These are phyloP conservation scores for Hypoxylon rubiginosum DNA, from an alignment of 2,329 filamentous ascomycete genomes.

Conservation along the genomic window DNA sequence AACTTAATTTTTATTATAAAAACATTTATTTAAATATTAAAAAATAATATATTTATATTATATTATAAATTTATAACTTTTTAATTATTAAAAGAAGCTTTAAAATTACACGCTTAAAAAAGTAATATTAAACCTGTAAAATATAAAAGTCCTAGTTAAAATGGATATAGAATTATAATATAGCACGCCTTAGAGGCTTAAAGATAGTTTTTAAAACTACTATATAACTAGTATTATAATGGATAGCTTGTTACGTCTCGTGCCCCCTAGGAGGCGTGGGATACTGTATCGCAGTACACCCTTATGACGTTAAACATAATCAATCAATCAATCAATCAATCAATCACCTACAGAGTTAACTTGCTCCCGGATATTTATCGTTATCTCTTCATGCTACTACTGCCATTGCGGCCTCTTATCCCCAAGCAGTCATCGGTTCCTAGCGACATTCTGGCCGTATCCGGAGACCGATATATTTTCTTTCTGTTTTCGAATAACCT, in stretches of 20 bases:
- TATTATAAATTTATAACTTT: slow-evolving; percentile 4
- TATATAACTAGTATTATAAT: no score
- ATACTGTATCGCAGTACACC: no score
- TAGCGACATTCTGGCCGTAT: neutral
- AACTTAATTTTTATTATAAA: no score
- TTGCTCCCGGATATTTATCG: neutral
- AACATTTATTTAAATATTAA: neutral
- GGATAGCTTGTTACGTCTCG: no score
- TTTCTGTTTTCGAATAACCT: neutral
- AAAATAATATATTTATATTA: neutral
- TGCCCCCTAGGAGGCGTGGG: no score
- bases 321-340: no score
- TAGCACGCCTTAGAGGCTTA: no score
- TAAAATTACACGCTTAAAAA: neutral
- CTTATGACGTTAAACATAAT: no score
- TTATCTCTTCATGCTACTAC: neutral
- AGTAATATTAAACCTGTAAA: neutral
- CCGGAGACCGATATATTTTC: neutral
- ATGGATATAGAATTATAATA: no score
- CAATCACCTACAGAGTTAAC: neutral
- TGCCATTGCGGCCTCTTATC: neutral
- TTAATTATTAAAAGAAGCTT: neutral
- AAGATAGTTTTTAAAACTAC: no score
- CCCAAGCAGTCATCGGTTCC: neutral
- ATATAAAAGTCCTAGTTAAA: no score